Evolutionary conservation across 345 rosid species (phyloP).

Genomic region (Salix caprea): DNA sequence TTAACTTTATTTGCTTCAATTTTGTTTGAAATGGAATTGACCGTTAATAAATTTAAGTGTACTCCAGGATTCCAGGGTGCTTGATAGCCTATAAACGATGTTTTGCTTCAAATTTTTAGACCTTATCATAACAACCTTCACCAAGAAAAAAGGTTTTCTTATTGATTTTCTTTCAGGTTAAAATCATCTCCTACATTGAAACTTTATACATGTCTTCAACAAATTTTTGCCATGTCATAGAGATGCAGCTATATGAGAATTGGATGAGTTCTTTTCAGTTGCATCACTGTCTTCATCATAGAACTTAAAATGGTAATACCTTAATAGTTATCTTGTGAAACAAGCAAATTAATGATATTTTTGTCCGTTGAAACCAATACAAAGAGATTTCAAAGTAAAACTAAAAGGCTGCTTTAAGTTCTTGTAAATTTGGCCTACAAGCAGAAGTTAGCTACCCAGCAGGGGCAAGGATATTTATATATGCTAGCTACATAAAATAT

Average conservation of each 20-base stretch:
- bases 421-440: background rate
- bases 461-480: background rate
- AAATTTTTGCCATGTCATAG: background rate
- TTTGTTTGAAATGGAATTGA: background rate
- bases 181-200: background rate
- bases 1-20: background rate
- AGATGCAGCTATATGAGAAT: background rate
- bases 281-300: background rate
- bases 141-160: background rate
- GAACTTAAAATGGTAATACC: background rate
- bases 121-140: background rate
- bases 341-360: background rate
- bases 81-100: background rate
- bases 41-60: background rate
- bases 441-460: background rate
- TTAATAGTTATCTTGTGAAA: background rate
- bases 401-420: background rate
- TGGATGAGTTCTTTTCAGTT: background rate
- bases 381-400: background rate
- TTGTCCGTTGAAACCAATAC: background rate
- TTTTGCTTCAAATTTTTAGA: background rate
- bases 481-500: background rate
- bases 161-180: background rate
- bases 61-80: background rate
- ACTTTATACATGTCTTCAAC: background rate